phyloP scores from a whole-genome alignment of 257 asterid species.

The Nemophila menziesii region DNA sequence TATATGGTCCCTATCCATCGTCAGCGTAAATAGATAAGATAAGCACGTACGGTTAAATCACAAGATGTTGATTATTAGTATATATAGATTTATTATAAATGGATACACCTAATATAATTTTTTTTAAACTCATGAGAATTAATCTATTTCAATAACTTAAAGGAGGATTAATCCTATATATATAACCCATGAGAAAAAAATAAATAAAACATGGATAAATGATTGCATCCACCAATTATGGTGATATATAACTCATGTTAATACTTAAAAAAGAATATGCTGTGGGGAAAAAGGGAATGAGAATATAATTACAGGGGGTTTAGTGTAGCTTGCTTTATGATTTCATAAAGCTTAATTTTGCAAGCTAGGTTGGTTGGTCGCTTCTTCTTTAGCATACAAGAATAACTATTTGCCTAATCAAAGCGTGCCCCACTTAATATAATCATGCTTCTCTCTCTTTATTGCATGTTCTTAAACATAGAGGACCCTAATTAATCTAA shows the following conservation, averaged over 20 bases:
- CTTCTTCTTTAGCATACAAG: constrained; percentile 15
- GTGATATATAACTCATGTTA: background rate
- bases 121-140: too few relatives aligned
- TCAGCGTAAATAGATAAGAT: too few relatives aligned
- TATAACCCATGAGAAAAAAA: background rate
- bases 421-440: constrained; percentile 2
- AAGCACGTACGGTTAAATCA: too few relatives aligned
- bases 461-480: background rate
- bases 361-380: background rate
- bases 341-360: background rate
- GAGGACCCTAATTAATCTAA: constrained; percentile 1
- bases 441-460: constrained; percentile 1
- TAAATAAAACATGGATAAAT: background rate
- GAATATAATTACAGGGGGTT: background rate
- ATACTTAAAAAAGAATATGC: background rate
- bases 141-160: too few relatives aligned
- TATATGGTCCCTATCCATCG: background rate
- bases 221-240: constrained; percentile 3
- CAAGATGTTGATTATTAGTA: too few relatives aligned
- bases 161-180: background rate
- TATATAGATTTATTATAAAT: too few relatives aligned
- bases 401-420: constrained; percentile 7
- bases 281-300: background rate
- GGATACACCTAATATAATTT: too few relatives aligned
- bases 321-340: background rate